Evolutionary conservation across 192 early-diverging fungal species (phyloP).

Genomic region (Podila verticillata): DNA sequence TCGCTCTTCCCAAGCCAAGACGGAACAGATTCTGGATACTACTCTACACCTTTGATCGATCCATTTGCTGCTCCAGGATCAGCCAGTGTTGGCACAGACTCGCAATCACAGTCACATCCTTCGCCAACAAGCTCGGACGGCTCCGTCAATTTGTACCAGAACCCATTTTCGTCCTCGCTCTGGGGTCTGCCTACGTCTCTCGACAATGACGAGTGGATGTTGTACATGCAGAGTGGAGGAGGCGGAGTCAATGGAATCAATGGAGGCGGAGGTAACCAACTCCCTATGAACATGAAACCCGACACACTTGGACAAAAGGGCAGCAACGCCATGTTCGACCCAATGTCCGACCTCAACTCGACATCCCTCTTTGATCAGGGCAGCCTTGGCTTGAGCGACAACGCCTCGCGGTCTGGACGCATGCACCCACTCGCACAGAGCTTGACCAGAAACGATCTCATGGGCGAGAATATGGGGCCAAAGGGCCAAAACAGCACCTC

Average conservation of each 20-base stretch:
- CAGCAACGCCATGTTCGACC: slow-evolving; percentile 3
- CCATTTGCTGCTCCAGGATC: slow-evolving; percentile 29
- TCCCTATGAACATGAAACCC: neutral
- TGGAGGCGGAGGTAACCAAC: neutral
- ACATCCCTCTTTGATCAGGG: neutral
- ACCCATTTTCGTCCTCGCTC: slow-evolving; percentile 45
- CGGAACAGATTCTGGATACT: neutral
- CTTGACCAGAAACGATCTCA: slow-evolving; percentile 22
- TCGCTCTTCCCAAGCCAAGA: slow-evolving; percentile 1
- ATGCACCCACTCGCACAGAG: slow-evolving; percentile 32
- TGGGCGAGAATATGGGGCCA: neutral
- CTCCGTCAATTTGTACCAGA: slow-evolving; percentile 16
- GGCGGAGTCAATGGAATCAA: neutral
- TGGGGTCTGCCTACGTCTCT: slow-evolving; percentile 46
- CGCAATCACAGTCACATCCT: slow-evolving; percentile 5
- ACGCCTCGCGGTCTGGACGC: neutral
- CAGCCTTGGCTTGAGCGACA: neutral
- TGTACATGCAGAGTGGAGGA: slow-evolving; percentile 43
- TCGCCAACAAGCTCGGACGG: neutral
- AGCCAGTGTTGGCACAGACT: slow-evolving; percentile 5
- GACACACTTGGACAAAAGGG: neutral
- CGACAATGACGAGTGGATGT: slow-evolving; percentile 44
- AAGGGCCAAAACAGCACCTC: neutral
- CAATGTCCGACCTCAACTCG: slow-evolving; percentile 2
- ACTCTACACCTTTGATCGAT: neutral